phyloP scores from a whole-genome alignment of 257 asterid genomes.

The Linderniella brevidens region DNA sequence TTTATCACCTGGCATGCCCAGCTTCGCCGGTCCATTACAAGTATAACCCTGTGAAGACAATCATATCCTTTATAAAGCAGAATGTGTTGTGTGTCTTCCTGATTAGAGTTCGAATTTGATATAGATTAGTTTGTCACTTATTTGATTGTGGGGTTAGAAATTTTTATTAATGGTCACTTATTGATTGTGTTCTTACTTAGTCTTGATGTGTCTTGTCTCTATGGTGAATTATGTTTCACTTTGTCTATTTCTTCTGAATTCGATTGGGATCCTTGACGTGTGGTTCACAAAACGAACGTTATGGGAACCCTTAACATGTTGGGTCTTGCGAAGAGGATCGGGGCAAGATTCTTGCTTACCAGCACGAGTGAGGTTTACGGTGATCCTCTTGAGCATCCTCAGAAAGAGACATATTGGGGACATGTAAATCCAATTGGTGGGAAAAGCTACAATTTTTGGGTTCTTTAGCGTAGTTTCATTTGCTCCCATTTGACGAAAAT shows the following conservation, averaged over 20 bases:
- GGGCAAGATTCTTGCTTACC: conserved; percentile 60
- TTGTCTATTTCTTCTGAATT: conserved; percentile 6
- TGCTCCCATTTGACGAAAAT: conserved; percentile 1
- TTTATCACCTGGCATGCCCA: conserved; percentile 51
- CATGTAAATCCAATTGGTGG: conserved; percentile 72
- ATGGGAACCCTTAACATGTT: conserved; percentile 80
- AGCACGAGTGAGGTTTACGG: conserved; percentile 90
- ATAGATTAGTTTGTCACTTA: background rate
- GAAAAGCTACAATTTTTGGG: conserved; percentile 2
- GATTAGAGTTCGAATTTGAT: background rate
- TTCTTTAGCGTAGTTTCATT: background rate
- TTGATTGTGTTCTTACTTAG: conserved; percentile 1
- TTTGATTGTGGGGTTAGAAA: too few relatives aligned
- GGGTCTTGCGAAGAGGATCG: conserved; percentile 80
- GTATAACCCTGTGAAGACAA: conserved; percentile 48
- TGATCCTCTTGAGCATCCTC: conserved; percentile 90
- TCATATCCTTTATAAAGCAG: conserved; percentile 26
- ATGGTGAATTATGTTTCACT: background rate
- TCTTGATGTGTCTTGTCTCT: background rate
- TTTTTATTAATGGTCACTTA: background rate
- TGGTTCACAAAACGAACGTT: conserved; percentile 63
- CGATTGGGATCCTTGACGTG: conserved; percentile 29
- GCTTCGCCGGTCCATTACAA: conserved; percentile 47
- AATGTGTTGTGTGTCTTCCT: background rate
- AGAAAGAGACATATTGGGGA: conserved; percentile 83